Evolutionary conservation across 495 filamentous ascomycete species (phyloP).

Genomic region (Aspergillus cavernicola): DNA sequence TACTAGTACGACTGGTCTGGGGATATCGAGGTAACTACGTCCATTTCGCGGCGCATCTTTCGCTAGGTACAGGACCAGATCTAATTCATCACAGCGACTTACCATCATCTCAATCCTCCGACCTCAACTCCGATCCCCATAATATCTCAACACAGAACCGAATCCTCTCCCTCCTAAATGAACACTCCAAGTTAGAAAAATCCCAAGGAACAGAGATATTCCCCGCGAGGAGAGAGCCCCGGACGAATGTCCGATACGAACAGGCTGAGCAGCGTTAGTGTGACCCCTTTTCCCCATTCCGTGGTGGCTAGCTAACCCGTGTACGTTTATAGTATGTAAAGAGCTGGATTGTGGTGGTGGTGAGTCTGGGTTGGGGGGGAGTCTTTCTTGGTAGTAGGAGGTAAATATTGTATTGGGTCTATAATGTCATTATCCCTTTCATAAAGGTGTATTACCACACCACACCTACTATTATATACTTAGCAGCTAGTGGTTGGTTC

Average conservation of each 20-base stretch:
- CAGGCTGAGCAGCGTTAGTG: constrained; percentile 35
- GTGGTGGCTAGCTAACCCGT: background rate
- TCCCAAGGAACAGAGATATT: constrained; percentile 20
- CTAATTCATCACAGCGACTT: too few species aligned
- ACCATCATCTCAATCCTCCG: too few species aligned
- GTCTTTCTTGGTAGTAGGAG: background rate
- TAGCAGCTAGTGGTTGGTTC: too few species aligned
- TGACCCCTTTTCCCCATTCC: background rate
- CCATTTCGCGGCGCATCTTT: too few species aligned
- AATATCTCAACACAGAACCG: too few species aligned
- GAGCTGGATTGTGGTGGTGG: background rate
- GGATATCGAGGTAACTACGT: too few species aligned
- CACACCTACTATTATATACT: too few species aligned
- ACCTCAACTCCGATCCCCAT: background rate
- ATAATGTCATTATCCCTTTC: too few species aligned
- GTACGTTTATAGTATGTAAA: background rate
- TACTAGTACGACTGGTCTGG: too few species aligned
- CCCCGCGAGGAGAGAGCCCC: constrained; percentile 30
- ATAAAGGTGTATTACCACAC: too few species aligned
- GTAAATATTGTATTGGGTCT: too few species aligned
- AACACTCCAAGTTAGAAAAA: constrained; percentile 32
- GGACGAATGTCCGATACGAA: constrained; percentile 28
- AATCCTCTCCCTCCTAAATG: constrained; percentile 22
- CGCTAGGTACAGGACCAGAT: too few species aligned
- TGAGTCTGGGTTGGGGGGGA: background rate